Conservation (phyloP, 306 rosid genomes). For the Cicer judaicum region DNA sequence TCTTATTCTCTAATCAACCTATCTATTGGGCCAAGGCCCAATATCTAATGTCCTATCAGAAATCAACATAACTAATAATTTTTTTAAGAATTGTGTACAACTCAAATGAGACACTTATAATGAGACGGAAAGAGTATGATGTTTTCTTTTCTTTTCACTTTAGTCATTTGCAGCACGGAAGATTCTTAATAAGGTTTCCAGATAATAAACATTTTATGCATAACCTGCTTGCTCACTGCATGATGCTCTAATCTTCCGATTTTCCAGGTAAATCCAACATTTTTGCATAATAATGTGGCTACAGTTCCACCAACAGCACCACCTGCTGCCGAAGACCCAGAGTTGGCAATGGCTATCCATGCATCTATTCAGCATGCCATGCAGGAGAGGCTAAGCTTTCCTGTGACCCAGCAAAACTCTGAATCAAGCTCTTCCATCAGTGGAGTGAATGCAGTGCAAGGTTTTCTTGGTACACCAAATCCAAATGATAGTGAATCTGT, state of each 20-base stretch:
- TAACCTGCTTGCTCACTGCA: slow-evolving; percentile 25
- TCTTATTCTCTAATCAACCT: too few species aligned
- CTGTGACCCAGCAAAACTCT: slow-evolving; percentile 52
- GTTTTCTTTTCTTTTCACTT: not conserved
- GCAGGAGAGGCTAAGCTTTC: slow-evolving; percentile 59
- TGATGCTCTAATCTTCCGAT: slow-evolving; percentile 27
- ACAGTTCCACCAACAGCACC: slow-evolving; percentile 78
- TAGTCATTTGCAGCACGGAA: slow-evolving; percentile 19
- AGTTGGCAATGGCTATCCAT: slow-evolving; percentile 69
- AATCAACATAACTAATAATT: too few species aligned
- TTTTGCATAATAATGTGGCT: slow-evolving; percentile 60
- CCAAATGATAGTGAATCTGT: slow-evolving; percentile 41
- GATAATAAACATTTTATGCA: slow-evolving; percentile 28
- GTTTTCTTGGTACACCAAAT: slow-evolving; percentile 50
- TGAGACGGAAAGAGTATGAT: not conserved
- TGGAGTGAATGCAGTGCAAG: slow-evolving; percentile 44
- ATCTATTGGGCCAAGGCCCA: too few species aligned
- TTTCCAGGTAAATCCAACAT: slow-evolving; percentile 70
- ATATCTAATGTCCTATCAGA: too few species aligned
- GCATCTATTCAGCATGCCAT: slow-evolving; percentile 73
- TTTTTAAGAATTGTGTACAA: too few species aligned
- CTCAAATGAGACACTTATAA: too few species aligned
- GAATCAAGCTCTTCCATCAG: slow-evolving; percentile 68
- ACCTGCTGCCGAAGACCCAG: slow-evolving; percentile 71
- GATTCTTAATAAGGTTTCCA: slow-evolving; percentile 1